phyloP scores from a whole-genome alignment of 805 yeast genomes.

The Ogataea philodendri region DNA sequence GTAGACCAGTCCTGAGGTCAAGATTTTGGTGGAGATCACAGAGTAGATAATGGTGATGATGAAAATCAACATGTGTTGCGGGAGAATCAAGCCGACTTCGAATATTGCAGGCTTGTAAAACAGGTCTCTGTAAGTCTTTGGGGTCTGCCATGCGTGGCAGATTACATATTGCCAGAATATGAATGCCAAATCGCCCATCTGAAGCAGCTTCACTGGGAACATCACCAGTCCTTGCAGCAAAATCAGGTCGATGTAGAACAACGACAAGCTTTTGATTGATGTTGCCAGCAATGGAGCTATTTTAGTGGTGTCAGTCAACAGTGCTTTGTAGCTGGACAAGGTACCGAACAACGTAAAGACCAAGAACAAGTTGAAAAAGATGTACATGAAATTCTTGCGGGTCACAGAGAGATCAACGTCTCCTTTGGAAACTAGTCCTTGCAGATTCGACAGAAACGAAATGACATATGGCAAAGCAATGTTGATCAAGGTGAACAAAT shows the following conservation, averaged over 20 bases:
- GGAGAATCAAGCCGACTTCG: conserved; percentile 59
- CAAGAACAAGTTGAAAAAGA: conserved; percentile 58
- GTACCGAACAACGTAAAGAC: conserved; percentile 64
- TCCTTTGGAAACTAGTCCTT: conserved; percentile 55
- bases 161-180: conserved; percentile 42
- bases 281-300: conserved; percentile 55
- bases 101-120: conserved; percentile 58
- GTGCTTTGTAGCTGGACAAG: conserved; percentile 55
- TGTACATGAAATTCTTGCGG: conserved; percentile 57
- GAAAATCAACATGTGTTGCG: conserved; percentile 59
- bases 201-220: conserved; percentile 57
- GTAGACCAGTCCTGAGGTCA: conserved; percentile 56
- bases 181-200: conserved; percentile 51
- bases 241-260: conserved; percentile 59
- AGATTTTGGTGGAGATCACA: conserved; percentile 58
- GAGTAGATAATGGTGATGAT: conserved; percentile 59
- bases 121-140: conserved; percentile 49
- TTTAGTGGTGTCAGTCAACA: conserved; percentile 56
- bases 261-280: conserved; percentile 49
- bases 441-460: conserved; percentile 46
- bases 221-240: conserved; percentile 68
- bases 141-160: conserved; percentile 41
- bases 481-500: conserved; percentile 54
- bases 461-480: conserved; percentile 55
- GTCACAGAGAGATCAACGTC: conserved; percentile 58